Evolutionary conservation across 495 filamentous ascomycete genomes (phyloP), one percentile per base, ranked within the genome.

Genomic region (Lophiotrema nucula): DNA sequence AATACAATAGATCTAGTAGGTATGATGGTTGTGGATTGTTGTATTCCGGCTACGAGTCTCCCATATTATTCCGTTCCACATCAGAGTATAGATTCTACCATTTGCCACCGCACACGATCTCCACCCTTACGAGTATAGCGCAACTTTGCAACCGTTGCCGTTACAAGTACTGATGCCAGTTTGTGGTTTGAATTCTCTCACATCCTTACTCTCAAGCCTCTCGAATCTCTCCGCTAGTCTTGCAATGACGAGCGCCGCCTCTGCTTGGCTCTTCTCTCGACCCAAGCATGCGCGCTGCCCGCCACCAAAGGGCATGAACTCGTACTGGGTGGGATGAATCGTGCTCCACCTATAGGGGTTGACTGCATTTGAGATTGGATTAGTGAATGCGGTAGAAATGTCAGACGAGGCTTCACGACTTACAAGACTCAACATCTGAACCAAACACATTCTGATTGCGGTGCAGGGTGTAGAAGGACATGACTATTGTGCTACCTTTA

Each of bases 111-210:
- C n/a, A n/a, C n/a, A n/a, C n/a, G n/a, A n/a, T n/a, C n/a, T n/a
- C n/a, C n/a, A n/a, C n/a, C n/a, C n/a, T 35, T 35, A 35, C 31
- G 8, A 8, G 15, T 35, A 35, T 15, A 35, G 16, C 11, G 41
- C 41, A 45, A 45, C 38, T 39, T 33, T 52, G 16, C 58, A 66
- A 18, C 63, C 59, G 37, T 66, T 58, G n/a, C 52, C 63, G 23
- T 46, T 66, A 21, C 61, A 62, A 35, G 47, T 58, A 4, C 58
- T 66, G 19, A 66, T 31, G n/a, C 51, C 47, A 22, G 61, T 27
- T 41, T 63, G 41, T 13, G 51, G 50, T 31, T 64, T 63, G 46
- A 53, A 66, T 13, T 49, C 52, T 35, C 41, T 10, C 1, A 11
- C 38, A 27, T 66, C 63, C 21, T 47, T 18, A 19, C 45, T 58